Evolutionary conservation across 163 green algal genomes (phyloP).

Genomic region (Scenedesmus sp.): DNA sequence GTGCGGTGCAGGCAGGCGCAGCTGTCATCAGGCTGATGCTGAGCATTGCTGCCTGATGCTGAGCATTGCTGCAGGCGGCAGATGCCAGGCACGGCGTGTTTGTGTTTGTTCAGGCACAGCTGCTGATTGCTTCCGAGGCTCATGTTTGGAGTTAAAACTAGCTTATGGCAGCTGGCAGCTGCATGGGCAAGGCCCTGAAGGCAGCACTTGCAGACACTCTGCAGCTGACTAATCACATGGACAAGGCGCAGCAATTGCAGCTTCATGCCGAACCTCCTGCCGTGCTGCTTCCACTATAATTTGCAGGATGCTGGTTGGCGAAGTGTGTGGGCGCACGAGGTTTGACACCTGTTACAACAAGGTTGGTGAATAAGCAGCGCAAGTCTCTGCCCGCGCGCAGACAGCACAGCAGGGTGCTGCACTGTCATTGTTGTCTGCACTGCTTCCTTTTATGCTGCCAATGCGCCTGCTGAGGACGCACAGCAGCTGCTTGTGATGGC

Average conservation of each 20-base stretch:
- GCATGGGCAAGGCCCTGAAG: not conserved
- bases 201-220: not conserved
- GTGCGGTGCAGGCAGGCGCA: not conserved
- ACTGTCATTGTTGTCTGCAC: no score
- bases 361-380: not conserved
- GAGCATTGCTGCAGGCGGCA: not conserved
- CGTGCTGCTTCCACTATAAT: not conserved
- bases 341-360: constrained; percentile 40
- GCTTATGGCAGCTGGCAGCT: not conserved
- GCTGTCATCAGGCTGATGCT: not conserved
- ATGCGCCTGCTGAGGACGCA: no score
- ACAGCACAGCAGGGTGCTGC: not conserved
- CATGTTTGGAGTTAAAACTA: not conserved
- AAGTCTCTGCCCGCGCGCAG: not conserved
- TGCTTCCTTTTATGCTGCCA: no score
- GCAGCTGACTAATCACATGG: not conserved
- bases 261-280: no score
- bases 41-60: not conserved
- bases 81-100: not conserved
- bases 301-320: constrained; percentile 33
- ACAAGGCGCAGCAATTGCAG: no score
- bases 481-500: no score
- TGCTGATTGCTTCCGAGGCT: no score
- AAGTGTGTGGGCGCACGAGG: constrained; percentile 33
- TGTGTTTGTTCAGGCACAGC: not conserved